phyloP scores from a whole-genome alignment of 2,329 filamentous ascomycete species.

The Ophiocordyceps camponoti-saundersi region DNA sequence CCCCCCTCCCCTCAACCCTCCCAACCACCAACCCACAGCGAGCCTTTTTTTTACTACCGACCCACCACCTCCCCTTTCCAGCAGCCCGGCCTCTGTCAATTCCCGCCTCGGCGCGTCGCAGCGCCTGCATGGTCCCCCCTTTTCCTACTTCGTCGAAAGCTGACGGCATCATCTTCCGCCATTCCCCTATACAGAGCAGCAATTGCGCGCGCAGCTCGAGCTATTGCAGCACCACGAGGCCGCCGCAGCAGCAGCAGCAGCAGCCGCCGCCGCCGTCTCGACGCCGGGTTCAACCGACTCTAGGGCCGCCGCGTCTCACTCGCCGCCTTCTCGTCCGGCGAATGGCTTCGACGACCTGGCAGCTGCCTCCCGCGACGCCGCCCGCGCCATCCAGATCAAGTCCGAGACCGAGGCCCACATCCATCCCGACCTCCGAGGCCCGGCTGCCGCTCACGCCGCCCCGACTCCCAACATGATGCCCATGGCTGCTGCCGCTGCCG shows the following conservation, averaged over 20 bases:
- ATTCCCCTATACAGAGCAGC: conserved; percentile 16
- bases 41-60: neutral
- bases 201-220: conserved; percentile 26
- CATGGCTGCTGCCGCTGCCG: conserved; percentile 14
- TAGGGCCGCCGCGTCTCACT: conserved; percentile 12
- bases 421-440: conserved; percentile 28
- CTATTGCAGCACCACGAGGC: conserved; percentile 23
- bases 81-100: neutral
- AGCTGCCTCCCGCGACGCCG: conserved; percentile 16
- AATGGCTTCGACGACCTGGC: conserved; percentile 29
- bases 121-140: neutral
- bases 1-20: neutral
- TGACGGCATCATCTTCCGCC: neutral
- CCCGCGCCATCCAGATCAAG: conserved; percentile 16
- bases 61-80: neutral
- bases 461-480: conserved; percentile 21
- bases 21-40: neutral
- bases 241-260: conserved; percentile 6
- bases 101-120: too few relatives aligned
- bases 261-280: conserved; percentile 9
- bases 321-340: conserved; percentile 14
- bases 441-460: conserved; percentile 4
- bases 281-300: conserved; percentile 13
- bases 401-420: conserved; percentile 27
- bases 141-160: neutral